Base-by-base conservation (phyloP, 139 green algal species). In the Nannochloris sp. region DNA sequence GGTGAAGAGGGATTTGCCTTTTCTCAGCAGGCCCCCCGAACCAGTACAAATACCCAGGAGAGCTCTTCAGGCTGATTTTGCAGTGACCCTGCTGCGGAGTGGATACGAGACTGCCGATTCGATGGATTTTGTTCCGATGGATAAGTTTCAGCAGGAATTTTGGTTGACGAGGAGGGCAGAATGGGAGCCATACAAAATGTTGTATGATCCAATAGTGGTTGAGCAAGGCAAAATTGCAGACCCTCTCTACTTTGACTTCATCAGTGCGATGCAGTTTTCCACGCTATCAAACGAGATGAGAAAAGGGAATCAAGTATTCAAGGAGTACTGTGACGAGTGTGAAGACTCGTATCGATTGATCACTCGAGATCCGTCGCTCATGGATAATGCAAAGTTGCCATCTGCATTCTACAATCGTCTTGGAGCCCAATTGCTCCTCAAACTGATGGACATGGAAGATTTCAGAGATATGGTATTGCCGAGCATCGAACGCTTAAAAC, bases 221-320 rank as follows among this genome's bases (percentile, higher is more conserved):
- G 72, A 70, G 68, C 46, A 53, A 70, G 85, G 86, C 2, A 70
- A 91, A 37, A 51, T 94, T 29, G 76, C 74, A 8, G 79, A 89
- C 66, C 72, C 82, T 2, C 59, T 80, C 0, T 95, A 94, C 69
- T 91, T 94, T 71, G 89, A 96, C 64, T 96, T 93, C 78, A 96
- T 96, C 62, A 66, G 44, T 20, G 93, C 83, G 59, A 66, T 67
- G 0, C 88, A 96, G 67, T 84, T 79, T 28, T 65, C 71, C 5
- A 80, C 82, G 10, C 75, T 95, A 14, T 62, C 61, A 2, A 49
- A 49, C 8, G 71, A 82, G 51, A 81, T 92, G 56, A 56, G 46
- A 0, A 63, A 70, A n/a, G 84, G 84, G 36, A 59, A 20, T 1
- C 58, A 76, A 51, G 46, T 59, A 23, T 76, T 76, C 66, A 60